Base-by-base conservation (phyloP, 306 rosid species). In the Rosa multiflora region DNA sequence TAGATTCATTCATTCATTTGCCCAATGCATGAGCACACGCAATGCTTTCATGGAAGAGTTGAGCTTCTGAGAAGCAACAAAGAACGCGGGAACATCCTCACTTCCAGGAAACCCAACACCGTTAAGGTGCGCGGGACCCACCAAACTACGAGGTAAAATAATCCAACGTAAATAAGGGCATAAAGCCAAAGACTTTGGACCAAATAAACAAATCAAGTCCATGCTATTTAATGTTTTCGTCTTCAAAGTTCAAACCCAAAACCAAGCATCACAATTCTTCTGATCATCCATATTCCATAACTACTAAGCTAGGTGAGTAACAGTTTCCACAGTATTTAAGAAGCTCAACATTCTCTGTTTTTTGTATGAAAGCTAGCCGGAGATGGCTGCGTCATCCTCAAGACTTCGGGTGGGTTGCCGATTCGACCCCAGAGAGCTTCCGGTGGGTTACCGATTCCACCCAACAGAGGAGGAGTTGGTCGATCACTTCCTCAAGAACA, bases 381-480 rank as follows among this genome's bases (percentile, higher is more conserved):
- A 0, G 15, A 59, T 59, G 68, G 68, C 68, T 42, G 13, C 17
- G 40, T 29, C 11, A 47, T 48, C 77, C 0, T 9, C 0, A 32
- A 32, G 3, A 32, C 37, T 2, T 68, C 90, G 86, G 9, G 82
- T 82, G 1, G 97, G 95, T 44, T 92, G 15, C 86, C 77, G 97
- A 49, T 92, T 92, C 79, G 76, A 35, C 4, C 97, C 98, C 5
- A 89, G 91, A 0, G 97, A 90, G 11, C 37, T 32, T 68, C 90
- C 87, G 9, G 82, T 83, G 1, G 97, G 95, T 44, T 92, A 18
- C 86, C 77, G 97, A 49, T 92, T 92, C 79, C 77, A 35, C 4
- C 97, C 98, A 6, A 89, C 92, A 0, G 97, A 90, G 11, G 89
- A 84, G 40, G 98, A 94, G 74, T 87, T 94, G 12, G 61, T 94